These are phyloP conservation scores for Trichoderma koningiopsis DNA, from an alignment of 2,329 filamentous ascomycete genomes.

Conservation along the genomic window DNA sequence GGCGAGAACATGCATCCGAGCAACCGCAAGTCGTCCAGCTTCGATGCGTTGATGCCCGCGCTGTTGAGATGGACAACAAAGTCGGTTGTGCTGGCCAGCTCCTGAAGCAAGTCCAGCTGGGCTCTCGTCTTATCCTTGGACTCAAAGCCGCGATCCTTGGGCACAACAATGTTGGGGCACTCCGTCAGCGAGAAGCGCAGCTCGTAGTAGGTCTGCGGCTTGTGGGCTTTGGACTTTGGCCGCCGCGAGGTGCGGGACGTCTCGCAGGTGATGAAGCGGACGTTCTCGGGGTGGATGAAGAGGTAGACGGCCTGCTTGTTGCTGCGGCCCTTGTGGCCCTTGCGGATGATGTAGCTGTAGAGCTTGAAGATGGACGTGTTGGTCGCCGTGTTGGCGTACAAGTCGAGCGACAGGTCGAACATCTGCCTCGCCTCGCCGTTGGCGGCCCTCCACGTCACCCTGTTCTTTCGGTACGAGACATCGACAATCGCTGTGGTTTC, in stretches of 20 bases:
- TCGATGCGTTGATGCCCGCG: neutral
- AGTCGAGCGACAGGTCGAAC: neutral
- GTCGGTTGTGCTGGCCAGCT: neutral
- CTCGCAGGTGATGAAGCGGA: neutral
- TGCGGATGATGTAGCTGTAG: neutral
- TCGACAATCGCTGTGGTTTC: neutral
- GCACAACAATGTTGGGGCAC: neutral
- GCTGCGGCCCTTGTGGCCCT: slow-evolving; percentile 2
- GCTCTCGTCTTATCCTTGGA: neutral
- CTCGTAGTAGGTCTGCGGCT: neutral
- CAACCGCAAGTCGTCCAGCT: neutral
- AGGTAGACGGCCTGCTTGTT: slow-evolving; percentile 9
- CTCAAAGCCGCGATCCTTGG: neutral
- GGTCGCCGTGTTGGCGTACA: neutral
- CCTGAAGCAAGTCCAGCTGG: neutral
- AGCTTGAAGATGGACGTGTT: slow-evolving; percentile 10
- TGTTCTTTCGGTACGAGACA: slow-evolving; percentile 1
- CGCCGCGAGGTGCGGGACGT: neutral
- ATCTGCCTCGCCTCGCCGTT: neutral
- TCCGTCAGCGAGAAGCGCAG: neutral
- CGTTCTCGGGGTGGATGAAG: slow-evolving; percentile 5
- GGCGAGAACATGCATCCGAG: neutral
- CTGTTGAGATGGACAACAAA: neutral
- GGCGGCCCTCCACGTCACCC: slow-evolving; percentile 1
- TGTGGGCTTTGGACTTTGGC: neutral